Evolutionary conservation across 2,329 filamentous ascomycete genomes (phyloP), one percentile per base, ranked within the genome.

Genomic region (Metarhizium guizhouense): DNA sequence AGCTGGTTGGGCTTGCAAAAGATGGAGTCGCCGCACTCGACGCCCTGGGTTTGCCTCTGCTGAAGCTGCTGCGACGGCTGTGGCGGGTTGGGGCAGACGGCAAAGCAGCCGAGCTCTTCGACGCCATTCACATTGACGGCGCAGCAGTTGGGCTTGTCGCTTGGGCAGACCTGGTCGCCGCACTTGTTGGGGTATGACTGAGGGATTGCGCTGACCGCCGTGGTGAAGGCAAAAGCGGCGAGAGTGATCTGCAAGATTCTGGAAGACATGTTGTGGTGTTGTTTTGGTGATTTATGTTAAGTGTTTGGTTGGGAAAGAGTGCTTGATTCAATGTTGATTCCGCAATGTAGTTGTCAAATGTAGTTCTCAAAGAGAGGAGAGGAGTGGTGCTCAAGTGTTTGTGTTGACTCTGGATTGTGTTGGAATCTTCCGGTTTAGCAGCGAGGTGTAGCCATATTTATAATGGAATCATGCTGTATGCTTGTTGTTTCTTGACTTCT

Each of bases 101-200:
- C 55, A 47, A 57, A 45, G 42, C 42, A 45, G 6, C 42, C 42
- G 42, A 45, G 42, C n/a, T 45, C 42, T 5, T 45, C 42, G 13
- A 45, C 42, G 14, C 42, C 42, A 16, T 45, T 45, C 13, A 45
- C 42, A 7, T 51, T 36, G 48, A 51, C 48, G 30, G 30, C 48
- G 48, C 48, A 51, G 48, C 48, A 51, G 6, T 32, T 32, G 25
- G 25, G 29, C 30, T 10, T 34, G 48, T 38, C 30, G 48, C 25
- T 13, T 18, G 20, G 30, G 48, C 48, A 51, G 2, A 51, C 48
- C 30, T 36, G 30, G 48, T 51, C 48, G 48, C 48, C 48, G 48
- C 48, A 51, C 56, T 57, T 57, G 38, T 57, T 52, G 34, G 53
- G 56, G 53, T 57, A 55, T 36, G 43, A 11, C 34, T 50, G 20